A percentile compares a stretch with the other conserved stretches of the same genome.
Evolutionary conservation across 495 filamentous ascomycete genomes (phyloP).

Genomic region (Barbatosphaeria neglecta): DNA sequence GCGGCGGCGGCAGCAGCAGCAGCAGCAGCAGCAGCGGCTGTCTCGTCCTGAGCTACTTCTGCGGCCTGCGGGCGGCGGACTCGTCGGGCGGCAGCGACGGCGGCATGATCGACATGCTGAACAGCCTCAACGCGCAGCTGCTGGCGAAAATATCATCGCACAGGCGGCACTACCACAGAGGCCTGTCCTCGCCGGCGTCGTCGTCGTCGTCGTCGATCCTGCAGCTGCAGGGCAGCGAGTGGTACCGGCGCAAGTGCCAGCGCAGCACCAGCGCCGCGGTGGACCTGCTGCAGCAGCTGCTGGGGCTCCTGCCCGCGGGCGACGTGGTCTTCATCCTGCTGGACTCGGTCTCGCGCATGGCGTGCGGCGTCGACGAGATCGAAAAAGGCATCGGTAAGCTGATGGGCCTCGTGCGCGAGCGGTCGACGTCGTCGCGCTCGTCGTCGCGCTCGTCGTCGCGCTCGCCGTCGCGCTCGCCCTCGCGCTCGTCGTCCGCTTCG

Average conservation of each 20-base stretch:
- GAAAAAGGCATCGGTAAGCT: background rate
- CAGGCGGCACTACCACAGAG: background rate
- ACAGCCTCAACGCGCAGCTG: slow-evolving; percentile 7
- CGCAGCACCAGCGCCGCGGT: background rate
- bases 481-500: no score
- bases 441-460: no score
- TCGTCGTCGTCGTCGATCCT: background rate
- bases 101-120: slow-evolving; percentile 2
- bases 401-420: background rate
- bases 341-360: slow-evolving; percentile 1
- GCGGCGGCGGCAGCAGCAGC: no score
- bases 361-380: background rate
- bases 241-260: background rate
- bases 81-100: background rate
- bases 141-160: slow-evolving; percentile 1
- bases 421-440: background rate
- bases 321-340: slow-evolving; percentile 6
- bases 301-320: slow-evolving; percentile 1
- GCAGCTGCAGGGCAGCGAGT: background rate
- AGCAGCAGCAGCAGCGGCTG: background rate
- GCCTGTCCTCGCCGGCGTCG: background rate
- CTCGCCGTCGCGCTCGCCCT: no score
- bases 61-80: slow-evolving; percentile 2
- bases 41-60: slow-evolving; percentile 6
- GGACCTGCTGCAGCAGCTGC: slow-evolving; percentile 1